Evolutionary conservation across 164 flowering plant species (phyloP).

Genomic region (Vitis rupestris): DNA sequence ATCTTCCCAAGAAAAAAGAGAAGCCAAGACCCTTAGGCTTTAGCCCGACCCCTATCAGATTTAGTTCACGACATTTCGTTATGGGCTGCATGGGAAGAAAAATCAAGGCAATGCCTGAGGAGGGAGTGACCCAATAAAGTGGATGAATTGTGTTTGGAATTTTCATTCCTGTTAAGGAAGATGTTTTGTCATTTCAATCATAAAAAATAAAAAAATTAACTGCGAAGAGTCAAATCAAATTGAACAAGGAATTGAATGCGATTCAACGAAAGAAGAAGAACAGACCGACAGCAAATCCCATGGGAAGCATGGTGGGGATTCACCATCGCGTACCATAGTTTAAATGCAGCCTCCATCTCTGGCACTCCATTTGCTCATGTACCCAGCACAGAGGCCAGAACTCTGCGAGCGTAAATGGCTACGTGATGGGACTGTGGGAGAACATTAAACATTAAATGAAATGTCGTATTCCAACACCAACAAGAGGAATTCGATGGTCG

Average conservation of each 20-base stretch:
- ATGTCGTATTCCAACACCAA: neutral
- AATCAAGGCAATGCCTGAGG: too few species aligned
- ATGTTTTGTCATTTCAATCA: too few species aligned
- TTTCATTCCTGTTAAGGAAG: too few species aligned
- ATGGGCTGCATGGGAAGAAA: too few species aligned
- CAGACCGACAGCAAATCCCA: constrained; percentile 6
- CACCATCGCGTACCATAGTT: constrained; percentile 3
- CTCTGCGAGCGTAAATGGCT: neutral
- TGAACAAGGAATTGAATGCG: neutral
- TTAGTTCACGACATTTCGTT: too few species aligned
- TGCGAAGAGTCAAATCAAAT: too few species aligned
- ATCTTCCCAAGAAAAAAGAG: constrained; percentile 52
- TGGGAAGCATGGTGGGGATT: constrained; percentile 1
- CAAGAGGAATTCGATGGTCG: constrained; percentile 11
- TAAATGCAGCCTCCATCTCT: neutral
- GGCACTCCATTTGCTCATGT: neutral
- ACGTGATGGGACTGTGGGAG: neutral
- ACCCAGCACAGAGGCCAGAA: neutral
- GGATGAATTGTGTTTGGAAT: too few species aligned
- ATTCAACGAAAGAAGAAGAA: neutral
- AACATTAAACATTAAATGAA: neutral
- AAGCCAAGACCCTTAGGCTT: constrained; percentile 19
- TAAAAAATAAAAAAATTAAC: too few species aligned
- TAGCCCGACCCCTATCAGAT: too few species aligned
- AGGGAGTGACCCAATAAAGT: too few species aligned